These are phyloP conservation scores for Boechera retrofracta DNA, from an alignment of 345 rosid species.

Conservation along the genomic window DNA sequence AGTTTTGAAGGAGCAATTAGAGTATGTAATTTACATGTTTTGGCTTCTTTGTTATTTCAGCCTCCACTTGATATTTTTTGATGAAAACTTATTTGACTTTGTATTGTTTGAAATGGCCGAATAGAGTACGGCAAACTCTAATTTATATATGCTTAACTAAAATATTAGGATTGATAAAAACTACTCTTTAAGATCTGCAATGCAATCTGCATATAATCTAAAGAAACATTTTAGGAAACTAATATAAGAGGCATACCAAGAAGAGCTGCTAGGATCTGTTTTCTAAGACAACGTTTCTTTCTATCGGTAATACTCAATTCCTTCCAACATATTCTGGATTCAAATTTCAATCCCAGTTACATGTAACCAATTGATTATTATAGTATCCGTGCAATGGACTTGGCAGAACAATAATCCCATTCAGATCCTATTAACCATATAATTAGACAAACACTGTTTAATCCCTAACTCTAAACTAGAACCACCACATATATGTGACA, in stretches of 20 bases:
- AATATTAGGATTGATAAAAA: too few species aligned
- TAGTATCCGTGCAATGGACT: neutral
- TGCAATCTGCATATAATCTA: neutral
- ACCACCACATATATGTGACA: neutral
- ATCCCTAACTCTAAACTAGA: neutral
- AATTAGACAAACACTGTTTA: neutral
- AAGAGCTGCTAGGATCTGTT: neutral
- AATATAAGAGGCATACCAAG: neutral
- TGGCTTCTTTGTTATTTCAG: constrained; percentile 2
- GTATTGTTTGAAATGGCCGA: neutral
- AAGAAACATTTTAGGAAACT: neutral
- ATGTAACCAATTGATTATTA: neutral
- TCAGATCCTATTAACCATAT: constrained; percentile 5
- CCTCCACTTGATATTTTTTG: constrained; percentile 7
- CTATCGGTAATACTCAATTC: constrained; percentile 6
- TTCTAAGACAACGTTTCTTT: neutral
- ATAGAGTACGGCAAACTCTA: neutral
- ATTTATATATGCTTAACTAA: too few species aligned
- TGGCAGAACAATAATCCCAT: neutral
- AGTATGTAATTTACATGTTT: neutral
- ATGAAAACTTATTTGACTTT: neutral
- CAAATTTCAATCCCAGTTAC: neutral
- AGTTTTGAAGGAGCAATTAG: neutral
- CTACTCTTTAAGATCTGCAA: neutral
- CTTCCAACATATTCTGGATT: neutral